phyloP scores from a whole-genome alignment of 176 grass and related monocot species.

The Leersia perrieri region DNA sequence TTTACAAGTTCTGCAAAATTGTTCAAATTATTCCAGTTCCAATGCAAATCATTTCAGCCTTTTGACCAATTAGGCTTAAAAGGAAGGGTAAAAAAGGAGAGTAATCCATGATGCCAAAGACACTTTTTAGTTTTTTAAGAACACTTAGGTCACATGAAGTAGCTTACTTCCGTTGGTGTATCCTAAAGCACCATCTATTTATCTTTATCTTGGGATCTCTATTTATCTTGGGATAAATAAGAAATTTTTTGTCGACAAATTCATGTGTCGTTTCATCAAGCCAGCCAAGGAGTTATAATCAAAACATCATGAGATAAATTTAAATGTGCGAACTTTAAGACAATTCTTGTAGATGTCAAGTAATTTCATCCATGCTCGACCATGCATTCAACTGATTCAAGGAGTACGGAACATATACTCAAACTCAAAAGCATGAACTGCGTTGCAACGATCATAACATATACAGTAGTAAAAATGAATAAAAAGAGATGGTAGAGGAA shows the following conservation, averaged over 20 bases:
- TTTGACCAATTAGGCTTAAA: background rate
- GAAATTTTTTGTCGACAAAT: background rate
- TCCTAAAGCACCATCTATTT: background rate
- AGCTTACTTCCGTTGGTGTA: background rate
- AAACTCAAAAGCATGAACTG: background rate
- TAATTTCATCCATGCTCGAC: background rate
- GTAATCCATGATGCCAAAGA: background rate
- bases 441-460: background rate
- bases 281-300: background rate
- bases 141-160: background rate
- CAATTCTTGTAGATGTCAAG: background rate
- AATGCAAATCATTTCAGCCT: background rate
- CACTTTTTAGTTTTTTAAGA: background rate
- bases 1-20: background rate
- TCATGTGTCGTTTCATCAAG: background rate
- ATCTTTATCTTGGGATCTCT: background rate
- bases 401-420: background rate
- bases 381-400: background rate
- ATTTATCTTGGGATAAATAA: background rate
- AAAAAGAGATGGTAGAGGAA: background rate
- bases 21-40: conserved; percentile 7
- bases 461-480: conserved; percentile 5
- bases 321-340: background rate
- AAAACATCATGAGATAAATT: background rate
- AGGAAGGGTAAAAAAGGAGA: background rate